A percentile compares a stretch with the other conserved stretches of the same genome.
phyloP scores from a whole-genome alignment of 768 basidiomycete species.

The Hortiboletus campestris region DNA sequence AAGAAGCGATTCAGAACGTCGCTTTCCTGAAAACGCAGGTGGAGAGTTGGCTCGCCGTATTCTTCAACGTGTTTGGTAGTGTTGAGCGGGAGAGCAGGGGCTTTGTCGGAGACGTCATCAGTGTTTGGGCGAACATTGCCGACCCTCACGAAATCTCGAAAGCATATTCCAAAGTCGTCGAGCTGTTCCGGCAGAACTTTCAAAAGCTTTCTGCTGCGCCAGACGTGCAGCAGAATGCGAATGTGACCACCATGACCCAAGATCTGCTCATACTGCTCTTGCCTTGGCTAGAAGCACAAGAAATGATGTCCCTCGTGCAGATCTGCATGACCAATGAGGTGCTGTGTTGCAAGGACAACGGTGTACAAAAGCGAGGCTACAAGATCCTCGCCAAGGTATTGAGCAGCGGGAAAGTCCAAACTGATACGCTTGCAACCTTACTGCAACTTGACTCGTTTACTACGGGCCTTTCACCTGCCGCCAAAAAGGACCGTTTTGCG shows the following conservation, averaged over 20 bases:
- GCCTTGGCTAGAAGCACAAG: slow-evolving; percentile 63
- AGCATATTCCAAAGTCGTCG: slow-evolving; percentile 76
- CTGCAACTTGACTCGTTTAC: slow-evolving; percentile 62
- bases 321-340: slow-evolving; percentile 68
- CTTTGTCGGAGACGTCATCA: slow-evolving; percentile 85
- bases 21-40: slow-evolving; percentile 71
- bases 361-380: slow-evolving; percentile 94
- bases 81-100: slow-evolving; percentile 71
- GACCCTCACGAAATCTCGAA: slow-evolving; percentile 74
- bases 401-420: slow-evolving; percentile 56
- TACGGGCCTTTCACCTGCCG: slow-evolving; percentile 70
- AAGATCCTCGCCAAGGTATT: slow-evolving; percentile 76
- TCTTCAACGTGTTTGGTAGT: slow-evolving; percentile 95
- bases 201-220: slow-evolving; percentile 36
- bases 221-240: slow-evolving; percentile 36
- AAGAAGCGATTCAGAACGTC: slow-evolving; percentile 65
- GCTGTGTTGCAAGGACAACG: slow-evolving; percentile 76
- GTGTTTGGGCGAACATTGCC: slow-evolving; percentile 81
- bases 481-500: slow-evolving; percentile 90
- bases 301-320: slow-evolving; percentile 63
- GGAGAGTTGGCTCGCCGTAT: slow-evolving; percentile 91
- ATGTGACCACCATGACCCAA: slow-evolving; percentile 60
- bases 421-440: slow-evolving; percentile 59
- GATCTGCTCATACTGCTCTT: slow-evolving; percentile 86
- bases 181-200: slow-evolving; percentile 67